A percentile compares a stretch with the other conserved stretches of the same genome.
Evolutionary conservation across 228 moss, liverwort and hornwort genomes (phyloP).

Genomic region (Sphagnum fallax): DNA sequence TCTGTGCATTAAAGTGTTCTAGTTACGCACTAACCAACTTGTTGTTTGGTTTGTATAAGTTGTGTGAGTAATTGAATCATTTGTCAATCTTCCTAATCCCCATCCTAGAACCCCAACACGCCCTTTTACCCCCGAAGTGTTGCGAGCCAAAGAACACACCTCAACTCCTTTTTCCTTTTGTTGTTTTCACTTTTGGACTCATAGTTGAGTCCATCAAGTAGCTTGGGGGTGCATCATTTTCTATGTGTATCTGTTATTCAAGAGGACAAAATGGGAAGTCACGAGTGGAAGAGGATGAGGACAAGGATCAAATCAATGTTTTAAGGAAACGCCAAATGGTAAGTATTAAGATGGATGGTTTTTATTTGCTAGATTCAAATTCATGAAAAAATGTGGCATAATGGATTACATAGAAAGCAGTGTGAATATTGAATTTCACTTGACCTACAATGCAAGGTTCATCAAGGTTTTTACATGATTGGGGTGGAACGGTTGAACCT

Average conservation of each 20-base stretch:
- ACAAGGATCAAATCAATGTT: slow-evolving; percentile 18
- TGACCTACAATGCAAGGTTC: slow-evolving; percentile 25
- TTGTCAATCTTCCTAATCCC: too few species aligned
- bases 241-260: slow-evolving; percentile 2
- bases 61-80: too few species aligned
- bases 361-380: neutral
- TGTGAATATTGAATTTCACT: neutral
- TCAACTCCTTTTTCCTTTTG: too few species aligned
- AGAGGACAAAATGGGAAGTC: slow-evolving; percentile 37
- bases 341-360: neutral
- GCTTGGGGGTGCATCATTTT: too few species aligned
- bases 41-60: too few species aligned
- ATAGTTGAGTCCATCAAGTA: too few species aligned
- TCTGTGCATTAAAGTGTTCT: too few species aligned
- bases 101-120: too few species aligned
- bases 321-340: slow-evolving; percentile 23
- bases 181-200: too few species aligned
- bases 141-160: too few species aligned
- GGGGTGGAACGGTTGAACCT: slow-evolving; percentile 46
- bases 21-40: too few species aligned
- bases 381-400: neutral
- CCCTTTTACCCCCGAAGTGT: too few species aligned
- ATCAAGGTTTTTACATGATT: slow-evolving; percentile 59
- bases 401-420: neutral
- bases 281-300: slow-evolving; percentile 66